phyloP scores from a whole-genome alignment of 2,329 filamentous ascomycete species.

The Colletotrichum scovillei region DNA sequence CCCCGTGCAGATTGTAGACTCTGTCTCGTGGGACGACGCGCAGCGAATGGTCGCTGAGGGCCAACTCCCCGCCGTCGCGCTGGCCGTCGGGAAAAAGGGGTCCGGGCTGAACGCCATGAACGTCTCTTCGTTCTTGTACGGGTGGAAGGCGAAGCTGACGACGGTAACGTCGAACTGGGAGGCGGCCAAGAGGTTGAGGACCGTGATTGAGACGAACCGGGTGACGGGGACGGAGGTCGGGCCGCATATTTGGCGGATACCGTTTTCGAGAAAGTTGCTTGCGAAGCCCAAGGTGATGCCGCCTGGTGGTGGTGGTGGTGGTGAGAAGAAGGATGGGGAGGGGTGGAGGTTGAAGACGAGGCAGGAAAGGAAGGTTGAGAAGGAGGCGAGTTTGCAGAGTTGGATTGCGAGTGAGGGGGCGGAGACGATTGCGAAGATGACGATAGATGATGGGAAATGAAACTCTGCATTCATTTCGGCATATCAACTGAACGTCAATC shows the following conservation, averaged over 20 bases:
- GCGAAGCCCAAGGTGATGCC: constrained; percentile 20
- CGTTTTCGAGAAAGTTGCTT: constrained; percentile 35
- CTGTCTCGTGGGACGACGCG: constrained; percentile 42
- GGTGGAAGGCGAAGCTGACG: constrained; percentile 47
- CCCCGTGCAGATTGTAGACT: constrained; percentile 45
- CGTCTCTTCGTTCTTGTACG: constrained; percentile 53
- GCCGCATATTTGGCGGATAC: constrained; percentile 35
- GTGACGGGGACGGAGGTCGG: constrained; percentile 19
- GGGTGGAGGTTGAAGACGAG: constrained; percentile 24
- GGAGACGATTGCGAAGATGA: not conserved
- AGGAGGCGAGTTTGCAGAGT: constrained; percentile 25
- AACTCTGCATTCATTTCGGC: not conserved
- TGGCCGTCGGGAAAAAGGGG: constrained; percentile 44
- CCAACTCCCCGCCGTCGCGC: constrained; percentile 46
- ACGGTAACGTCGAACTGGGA: constrained; percentile 56
- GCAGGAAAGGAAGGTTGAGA: constrained; percentile 31
- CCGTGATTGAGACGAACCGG: constrained; percentile 28
- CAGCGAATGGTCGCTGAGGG: constrained; percentile 43
- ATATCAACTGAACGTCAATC: no score
- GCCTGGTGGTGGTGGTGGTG: not conserved
- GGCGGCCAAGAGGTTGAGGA: constrained; percentile 37
- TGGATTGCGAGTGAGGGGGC: constrained; percentile 1
- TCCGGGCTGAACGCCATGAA: constrained; percentile 50
- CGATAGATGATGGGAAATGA: not conserved
- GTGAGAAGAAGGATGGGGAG: not conserved